Percentiles rank a stretch among this genome's conserved stretches.
Conservation (phyloP, 768 basidiomycete genomes). For the Tephrocybe sp. region DNA sequence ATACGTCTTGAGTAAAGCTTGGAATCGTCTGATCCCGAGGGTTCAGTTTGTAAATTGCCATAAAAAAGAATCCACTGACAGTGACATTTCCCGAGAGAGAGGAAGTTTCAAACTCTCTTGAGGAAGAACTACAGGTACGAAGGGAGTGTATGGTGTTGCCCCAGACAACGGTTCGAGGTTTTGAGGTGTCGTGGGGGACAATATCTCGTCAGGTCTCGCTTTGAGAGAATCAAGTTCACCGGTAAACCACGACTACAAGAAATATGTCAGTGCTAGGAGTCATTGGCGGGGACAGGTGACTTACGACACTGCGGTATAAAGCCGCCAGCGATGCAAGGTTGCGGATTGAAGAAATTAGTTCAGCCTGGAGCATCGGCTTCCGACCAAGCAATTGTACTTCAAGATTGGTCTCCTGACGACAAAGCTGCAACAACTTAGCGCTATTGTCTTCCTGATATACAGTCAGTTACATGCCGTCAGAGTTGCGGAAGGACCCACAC, state of each 20-base stretch:
- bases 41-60: neutral
- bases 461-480: neutral
- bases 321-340: conserved; percentile 76
- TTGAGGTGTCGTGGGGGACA: conserved; percentile 52
- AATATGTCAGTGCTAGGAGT: conserved; percentile 4
- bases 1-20: conserved; percentile 88
- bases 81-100: conserved; percentile 83
- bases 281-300: conserved; percentile 32
- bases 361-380: conserved; percentile 50
- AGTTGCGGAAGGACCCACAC: conserved; percentile 39
- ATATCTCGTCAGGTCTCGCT: conserved; percentile 52
- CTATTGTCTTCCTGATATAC: conserved; percentile 36
- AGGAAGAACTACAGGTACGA: conserved; percentile 40
- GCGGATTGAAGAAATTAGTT: conserved; percentile 70
- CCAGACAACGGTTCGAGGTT: conserved; percentile 52
- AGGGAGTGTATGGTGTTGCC: conserved; percentile 46
- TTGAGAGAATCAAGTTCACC: conserved; percentile 69
- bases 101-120: conserved; percentile 65
- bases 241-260: conserved; percentile 79
- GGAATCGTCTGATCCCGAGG: conserved; percentile 68
- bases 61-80: conserved; percentile 51
- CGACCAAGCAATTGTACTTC: conserved; percentile 69
- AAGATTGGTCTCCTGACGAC: conserved; percentile 76
- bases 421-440: conserved; percentile 53
- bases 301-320: conserved; percentile 84